Base-by-base conservation (phyloP, 2,329 filamentous ascomycete species). In the Sclerotinia spermophila region DNA sequence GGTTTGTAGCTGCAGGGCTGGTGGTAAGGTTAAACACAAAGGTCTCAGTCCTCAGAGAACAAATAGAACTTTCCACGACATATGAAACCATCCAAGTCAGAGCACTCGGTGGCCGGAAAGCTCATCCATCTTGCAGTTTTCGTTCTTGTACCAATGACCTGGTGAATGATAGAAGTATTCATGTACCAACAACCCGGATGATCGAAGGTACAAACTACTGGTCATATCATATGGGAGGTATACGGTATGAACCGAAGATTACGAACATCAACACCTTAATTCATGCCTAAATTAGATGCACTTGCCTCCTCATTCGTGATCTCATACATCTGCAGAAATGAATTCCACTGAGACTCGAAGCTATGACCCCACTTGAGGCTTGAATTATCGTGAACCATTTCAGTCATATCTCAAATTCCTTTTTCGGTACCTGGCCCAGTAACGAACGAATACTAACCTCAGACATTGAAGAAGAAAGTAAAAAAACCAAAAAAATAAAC, bases 141-240 rank as follows among this genome's bases (percentile, higher is more conserved):
- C 68, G 68, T 65, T 69, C 68, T 65, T 21, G 68, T 69, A 58
- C 68, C 38, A 56, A 30, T 61, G 27, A 64, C 35, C 67, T 61
- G 66, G 53, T 68, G 30, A 68, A 68, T 59, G 66, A 69, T 69
- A 60, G n/a, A 68, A 38, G 67, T 62, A 33, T 69, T 51, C 35
- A 64, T 65, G 59, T 69, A 69, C 59, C 67, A 65, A 33, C 19
- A 69, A 58, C 68, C 59, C 48, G 68, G 68, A 58, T 69, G 51
- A 24, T 65, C 42, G 40, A 51, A 45, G 27, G 44, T 64, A 65
- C 44, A 45, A 69, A 69, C 60, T 6, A 48, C 58, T 55, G 62
- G n/a, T 38, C 24, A 69, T 69, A 44, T 64, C 44, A n/a, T 35
- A 24, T n/a, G n/a, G 48, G 42, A 38, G 27, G 15, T 44, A 38